These are phyloP conservation scores for Arthrobotrys sinensis DNA, from an alignment of 2,329 filamentous ascomycete genomes.

Conservation along the genomic window DNA sequence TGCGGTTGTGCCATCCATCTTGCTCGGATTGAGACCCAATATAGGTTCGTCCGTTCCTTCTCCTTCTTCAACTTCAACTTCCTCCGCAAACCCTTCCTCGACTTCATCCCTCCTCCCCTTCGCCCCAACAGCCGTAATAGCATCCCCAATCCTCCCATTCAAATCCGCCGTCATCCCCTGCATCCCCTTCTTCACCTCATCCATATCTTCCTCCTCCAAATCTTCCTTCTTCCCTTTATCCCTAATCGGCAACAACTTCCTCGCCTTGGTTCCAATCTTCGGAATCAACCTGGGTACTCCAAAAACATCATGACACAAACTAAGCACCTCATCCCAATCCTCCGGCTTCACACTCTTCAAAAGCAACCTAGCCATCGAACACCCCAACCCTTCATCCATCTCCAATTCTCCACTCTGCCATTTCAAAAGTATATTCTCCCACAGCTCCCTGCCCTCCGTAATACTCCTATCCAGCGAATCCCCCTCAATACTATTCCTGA, in stretches of 20 bases:
- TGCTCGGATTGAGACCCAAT: conserved; percentile 2
- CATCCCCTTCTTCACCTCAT: conserved; percentile 8
- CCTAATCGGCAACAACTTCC: conserved; percentile 53
- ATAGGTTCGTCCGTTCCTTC: background rate
- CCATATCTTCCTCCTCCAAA: conserved; percentile 18
- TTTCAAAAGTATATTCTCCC: conserved; percentile 82
- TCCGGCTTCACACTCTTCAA: conserved; percentile 74
- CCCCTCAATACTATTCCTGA: conserved; percentile 72
- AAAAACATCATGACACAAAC: conserved; percentile 86
- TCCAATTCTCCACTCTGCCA: conserved; percentile 80
- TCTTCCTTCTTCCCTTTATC: conserved; percentile 29
- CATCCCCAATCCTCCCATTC: conserved; percentile 49
- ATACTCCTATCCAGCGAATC: conserved; percentile 70
- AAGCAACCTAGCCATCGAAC: conserved; percentile 85
- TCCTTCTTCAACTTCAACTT: conserved; percentile 36
- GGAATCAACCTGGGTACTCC: conserved; percentile 74
- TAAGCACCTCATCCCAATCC: conserved; percentile 81
- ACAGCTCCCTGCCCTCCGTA: conserved; percentile 79
- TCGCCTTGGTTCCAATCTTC: conserved; percentile 62
- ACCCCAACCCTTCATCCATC: conserved; percentile 84
- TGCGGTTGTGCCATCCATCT: conserved; percentile 67
- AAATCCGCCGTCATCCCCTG: conserved; percentile 65
- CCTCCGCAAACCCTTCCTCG: conserved; percentile 60
- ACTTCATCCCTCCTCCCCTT: conserved; percentile 39
- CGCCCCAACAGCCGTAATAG: conserved; percentile 49